Base-by-base conservation (phyloP, 352 stramenopile species). In the Globisporangium lucens region DNA sequence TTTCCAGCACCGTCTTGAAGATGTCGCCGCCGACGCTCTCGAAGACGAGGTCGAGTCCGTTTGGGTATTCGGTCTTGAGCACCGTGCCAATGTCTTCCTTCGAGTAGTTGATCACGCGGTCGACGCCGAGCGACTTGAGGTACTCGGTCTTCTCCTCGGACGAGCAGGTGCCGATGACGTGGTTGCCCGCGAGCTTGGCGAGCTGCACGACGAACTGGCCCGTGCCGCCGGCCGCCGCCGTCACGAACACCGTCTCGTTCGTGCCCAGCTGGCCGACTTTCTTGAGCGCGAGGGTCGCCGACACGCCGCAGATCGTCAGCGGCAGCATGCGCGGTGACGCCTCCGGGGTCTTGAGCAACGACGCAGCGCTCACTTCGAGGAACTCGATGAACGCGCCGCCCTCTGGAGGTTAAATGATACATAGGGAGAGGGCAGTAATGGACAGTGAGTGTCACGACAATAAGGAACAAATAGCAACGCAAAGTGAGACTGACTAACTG, bases 111-210 rank as follows among this genome's bases (percentile, higher is more conserved):
- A 95, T 79, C 57, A 85, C 65, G 49, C 87, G 82, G 63, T 89
- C 77, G 29, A 66, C 76, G 29, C 80, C 85, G 10, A 86, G 63
- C 24, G 66, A 77, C 27, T 65, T 63, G 41, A 94, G 74, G 67
- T 89, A 82, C 24, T 92, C 82, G 43, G 75, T 83, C 72, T 95
- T 95, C 53, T 90, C 88, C 27, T 81, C 74, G 46, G 81, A 91
- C 67, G 76, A 89, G 72, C 68, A 80, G 49, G 78, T 90, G 58
- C 75, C 77, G 57, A 94, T 87, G 8, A 89, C 81, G 56, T 82
- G 71, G 71, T 87, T 89, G 46, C 82, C 82, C 20, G 90, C 70
- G 17, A 79, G 82, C 60, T 89, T 89, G 35, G 84, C 85, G 55
- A 96, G 72, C 67, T 94, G 87, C 56, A 93, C 69, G 33, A 72